These are phyloP conservation scores for Penicillium turbatum DNA, from an alignment of 495 filamentous ascomycete genomes.

Conservation along the genomic window DNA sequence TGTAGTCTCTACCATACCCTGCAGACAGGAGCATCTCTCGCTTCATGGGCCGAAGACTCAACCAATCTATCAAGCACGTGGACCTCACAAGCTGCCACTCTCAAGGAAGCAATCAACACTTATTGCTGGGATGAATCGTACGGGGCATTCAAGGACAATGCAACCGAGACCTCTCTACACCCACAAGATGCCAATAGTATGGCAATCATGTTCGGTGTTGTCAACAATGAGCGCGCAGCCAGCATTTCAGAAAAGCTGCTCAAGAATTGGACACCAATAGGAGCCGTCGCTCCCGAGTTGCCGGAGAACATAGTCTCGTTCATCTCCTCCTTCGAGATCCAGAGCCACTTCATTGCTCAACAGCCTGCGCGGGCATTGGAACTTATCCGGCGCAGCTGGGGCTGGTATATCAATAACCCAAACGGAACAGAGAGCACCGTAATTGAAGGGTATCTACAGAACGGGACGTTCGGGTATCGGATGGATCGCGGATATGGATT, in stretches of 20 bases:
- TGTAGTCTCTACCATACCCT: constrained; percentile 48
- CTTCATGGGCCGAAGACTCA: constrained; percentile 46
- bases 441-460: constrained; percentile 53
- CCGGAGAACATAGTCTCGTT: constrained; percentile 58
- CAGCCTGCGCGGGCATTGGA: constrained; percentile 48
- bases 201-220: constrained; percentile 38
- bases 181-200: constrained; percentile 53
- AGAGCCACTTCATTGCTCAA: constrained; percentile 50
- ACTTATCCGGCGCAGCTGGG: constrained; percentile 56
- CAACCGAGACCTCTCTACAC: constrained; percentile 41
- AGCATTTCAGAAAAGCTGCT: constrained; percentile 45
- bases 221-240: constrained; percentile 29
- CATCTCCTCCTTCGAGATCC: constrained; percentile 57
- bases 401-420: constrained; percentile 56
- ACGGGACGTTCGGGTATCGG: constrained; percentile 55
- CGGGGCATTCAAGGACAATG: constrained; percentile 56
- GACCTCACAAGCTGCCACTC: constrained; percentile 34
- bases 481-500: constrained; percentile 38
- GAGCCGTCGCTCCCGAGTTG: constrained; percentile 55
- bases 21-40: constrained; percentile 45
- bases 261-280: constrained; percentile 53
- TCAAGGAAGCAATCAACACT: constrained; percentile 40
- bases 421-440: constrained; percentile 59
- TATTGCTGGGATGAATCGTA: constrained; percentile 49
- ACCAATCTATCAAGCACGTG: constrained; percentile 42